Percentiles rank a stretch among this genome's conserved stretches.
Conservation (phyloP, 2,329 filamentous ascomycete species). For the Aspergillus luchuensis region DNA sequence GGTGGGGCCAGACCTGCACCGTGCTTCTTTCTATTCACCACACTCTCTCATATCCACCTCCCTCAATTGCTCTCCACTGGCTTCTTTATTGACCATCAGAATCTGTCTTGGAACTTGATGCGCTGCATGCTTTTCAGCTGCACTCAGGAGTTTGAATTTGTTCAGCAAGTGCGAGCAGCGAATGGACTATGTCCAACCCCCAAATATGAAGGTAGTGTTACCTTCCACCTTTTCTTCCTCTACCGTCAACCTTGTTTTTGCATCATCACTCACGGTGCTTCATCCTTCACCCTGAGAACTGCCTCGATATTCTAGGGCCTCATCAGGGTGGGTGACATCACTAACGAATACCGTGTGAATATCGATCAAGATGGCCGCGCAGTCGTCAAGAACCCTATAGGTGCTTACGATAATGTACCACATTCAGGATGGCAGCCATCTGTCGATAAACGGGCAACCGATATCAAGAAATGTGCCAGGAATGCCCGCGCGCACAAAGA, state of each 20-base stretch:
- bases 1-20: too few relatives aligned
- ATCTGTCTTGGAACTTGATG: too few relatives aligned
- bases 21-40: too few relatives aligned
- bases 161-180: too few relatives aligned
- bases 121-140: too few relatives aligned
- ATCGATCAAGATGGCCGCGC: background rate
- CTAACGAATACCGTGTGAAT: conserved; percentile 2
- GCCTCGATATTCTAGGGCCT: background rate
- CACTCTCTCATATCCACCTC: too few relatives aligned
- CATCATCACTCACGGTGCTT: background rate
- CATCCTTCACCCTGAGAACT: background rate
- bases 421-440: conserved; percentile 9
- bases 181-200: too few relatives aligned
- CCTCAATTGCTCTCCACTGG: too few relatives aligned
- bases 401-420: background rate
- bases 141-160: too few relatives aligned
- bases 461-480: conserved; percentile 2
- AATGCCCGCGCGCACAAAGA: background rate
- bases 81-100: too few relatives aligned
- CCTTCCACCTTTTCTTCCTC: background rate
- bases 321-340: conserved; percentile 6
- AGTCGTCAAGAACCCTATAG: background rate
- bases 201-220: background rate
- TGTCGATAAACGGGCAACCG: conserved; percentile 4
- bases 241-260: background rate